phyloP scores from a whole-genome alignment of 2,329 filamentous ascomycete species.

The Talaromyces sp. region DNA sequence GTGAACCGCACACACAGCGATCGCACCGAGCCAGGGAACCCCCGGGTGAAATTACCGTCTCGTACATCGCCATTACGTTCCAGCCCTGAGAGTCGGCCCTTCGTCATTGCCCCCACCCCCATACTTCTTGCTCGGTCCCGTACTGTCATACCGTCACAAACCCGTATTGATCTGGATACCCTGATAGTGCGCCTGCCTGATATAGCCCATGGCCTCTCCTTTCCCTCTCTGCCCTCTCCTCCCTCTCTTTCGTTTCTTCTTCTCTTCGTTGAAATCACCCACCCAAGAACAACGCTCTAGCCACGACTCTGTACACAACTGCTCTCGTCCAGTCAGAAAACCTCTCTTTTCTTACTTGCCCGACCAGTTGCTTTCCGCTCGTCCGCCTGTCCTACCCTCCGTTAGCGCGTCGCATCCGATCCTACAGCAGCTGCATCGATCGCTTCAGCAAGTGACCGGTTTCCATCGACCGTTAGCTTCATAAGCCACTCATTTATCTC shows the following conservation, averaged over 20 bases:
- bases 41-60: conserved; percentile 6
- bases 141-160: neutral
- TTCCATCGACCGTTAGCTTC: conserved; percentile 2
- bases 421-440: conserved; percentile 1
- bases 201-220: conserved; percentile 1
- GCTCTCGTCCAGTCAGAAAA: conserved; percentile 6
- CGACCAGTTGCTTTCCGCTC: conserved; percentile 7
- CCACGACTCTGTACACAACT: conserved; percentile 1
- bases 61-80: neutral
- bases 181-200: conserved; percentile 3
- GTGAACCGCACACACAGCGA: neutral
- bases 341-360: neutral
- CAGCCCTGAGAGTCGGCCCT: neutral
- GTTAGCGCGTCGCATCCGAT: conserved; percentile 15
- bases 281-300: conserved; percentile 2
- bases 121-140: neutral
- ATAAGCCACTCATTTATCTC: conserved; percentile 4
- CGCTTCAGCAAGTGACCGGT: neutral
- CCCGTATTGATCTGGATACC: neutral
- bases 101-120: conserved; percentile 12
- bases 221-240: neutral
- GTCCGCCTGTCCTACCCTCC: conserved; percentile 11
- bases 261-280: conserved; percentile 2
- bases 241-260: neutral
- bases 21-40: conserved; percentile 5